A percentile compares a stretch with the other conserved stretches of the same genome.
These are phyloP conservation scores for Mucor indicus DNA, from an alignment of 371 early-diverging fungal genomes.

Conservation along the genomic window DNA sequence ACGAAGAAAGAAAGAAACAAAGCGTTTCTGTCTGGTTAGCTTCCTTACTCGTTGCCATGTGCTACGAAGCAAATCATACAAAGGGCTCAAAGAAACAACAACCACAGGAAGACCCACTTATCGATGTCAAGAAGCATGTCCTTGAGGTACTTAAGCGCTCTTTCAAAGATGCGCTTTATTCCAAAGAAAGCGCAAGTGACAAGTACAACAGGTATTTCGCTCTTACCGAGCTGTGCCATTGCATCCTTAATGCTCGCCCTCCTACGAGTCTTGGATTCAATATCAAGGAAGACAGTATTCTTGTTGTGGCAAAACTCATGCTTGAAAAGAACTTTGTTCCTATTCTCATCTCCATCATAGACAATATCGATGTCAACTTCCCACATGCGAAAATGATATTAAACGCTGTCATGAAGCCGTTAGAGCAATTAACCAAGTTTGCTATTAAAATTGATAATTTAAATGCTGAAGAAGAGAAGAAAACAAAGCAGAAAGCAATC, in stretches of 20 bases:
- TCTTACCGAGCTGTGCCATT: constrained; percentile 71
- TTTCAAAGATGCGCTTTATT: constrained; percentile 56
- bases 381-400: constrained; percentile 78
- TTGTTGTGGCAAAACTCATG: constrained; percentile 75
- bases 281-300: constrained; percentile 47
- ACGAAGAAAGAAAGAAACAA: constrained; percentile 52
- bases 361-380: constrained; percentile 86
- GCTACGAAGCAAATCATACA: constrained; percentile 48
- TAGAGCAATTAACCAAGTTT: constrained; percentile 83
- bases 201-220: constrained; percentile 70
- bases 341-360: constrained; percentile 69
- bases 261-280: constrained; percentile 8
- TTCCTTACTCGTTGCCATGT: constrained; percentile 57
- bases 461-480: neutral
- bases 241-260: constrained; percentile 59
- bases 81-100: constrained; percentile 11
- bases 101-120: constrained; percentile 30
- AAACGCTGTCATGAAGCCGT: constrained; percentile 74
- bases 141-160: constrained; percentile 58
- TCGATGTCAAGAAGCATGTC: constrained; percentile 61
- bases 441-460: constrained; percentile 8
- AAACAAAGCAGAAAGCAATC: neutral
- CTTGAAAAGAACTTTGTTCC: constrained; percentile 85
- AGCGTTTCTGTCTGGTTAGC: constrained; percentile 67
- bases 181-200: constrained; percentile 44